Percentiles rank a stretch among this genome's conserved stretches.
These are phyloP conservation scores for Penicillium maclennaniae DNA, from an alignment of 495 filamentous ascomycete species.

Conservation along the genomic window DNA sequence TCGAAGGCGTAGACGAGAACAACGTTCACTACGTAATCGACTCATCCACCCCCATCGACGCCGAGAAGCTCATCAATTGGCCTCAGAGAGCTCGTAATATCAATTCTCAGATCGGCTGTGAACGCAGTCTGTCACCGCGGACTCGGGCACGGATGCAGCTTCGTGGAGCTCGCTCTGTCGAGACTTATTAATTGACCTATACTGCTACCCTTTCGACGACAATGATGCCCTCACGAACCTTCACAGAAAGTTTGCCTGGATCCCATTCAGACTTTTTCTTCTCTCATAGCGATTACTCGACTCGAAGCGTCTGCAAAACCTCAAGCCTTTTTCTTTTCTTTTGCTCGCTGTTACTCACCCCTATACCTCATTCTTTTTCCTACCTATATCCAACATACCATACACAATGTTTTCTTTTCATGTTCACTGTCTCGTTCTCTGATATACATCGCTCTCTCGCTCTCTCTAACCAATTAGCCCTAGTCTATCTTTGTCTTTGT, in stretches of 20 bases:
- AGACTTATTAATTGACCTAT: slow-evolving; percentile 18
- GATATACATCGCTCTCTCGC: background rate
- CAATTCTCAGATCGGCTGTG: slow-evolving; percentile 6
- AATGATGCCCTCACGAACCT: slow-evolving; percentile 24
- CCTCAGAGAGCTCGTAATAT: slow-evolving; percentile 19
- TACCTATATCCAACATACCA: background rate
- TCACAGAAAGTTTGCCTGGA: slow-evolving; percentile 12
- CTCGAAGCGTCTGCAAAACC: slow-evolving; percentile 4
- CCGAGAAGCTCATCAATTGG: slow-evolving; percentile 37
- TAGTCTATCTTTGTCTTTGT: background rate
- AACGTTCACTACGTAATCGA: slow-evolving; percentile 36
- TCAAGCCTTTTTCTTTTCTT: background rate
- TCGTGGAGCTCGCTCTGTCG: slow-evolving; percentile 23
- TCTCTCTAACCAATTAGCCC: background rate
- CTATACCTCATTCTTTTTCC: background rate
- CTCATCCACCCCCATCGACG: slow-evolving; percentile 23
- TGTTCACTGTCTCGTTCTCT: background rate
- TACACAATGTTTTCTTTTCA: background rate
- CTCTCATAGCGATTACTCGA: slow-evolving; percentile 12
- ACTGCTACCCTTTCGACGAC: slow-evolving; percentile 13
- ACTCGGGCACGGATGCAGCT: slow-evolving; percentile 25
- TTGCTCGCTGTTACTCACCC: background rate
- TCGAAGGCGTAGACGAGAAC: slow-evolving; percentile 39
- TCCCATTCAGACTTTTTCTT: slow-evolving; percentile 6
- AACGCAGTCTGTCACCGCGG: slow-evolving; percentile 20